Percentiles rank a stretch among this genome's conserved stretches.
Conservation (phyloP, 805 yeast species). For the Cyberlindnera mrakii region DNA sequence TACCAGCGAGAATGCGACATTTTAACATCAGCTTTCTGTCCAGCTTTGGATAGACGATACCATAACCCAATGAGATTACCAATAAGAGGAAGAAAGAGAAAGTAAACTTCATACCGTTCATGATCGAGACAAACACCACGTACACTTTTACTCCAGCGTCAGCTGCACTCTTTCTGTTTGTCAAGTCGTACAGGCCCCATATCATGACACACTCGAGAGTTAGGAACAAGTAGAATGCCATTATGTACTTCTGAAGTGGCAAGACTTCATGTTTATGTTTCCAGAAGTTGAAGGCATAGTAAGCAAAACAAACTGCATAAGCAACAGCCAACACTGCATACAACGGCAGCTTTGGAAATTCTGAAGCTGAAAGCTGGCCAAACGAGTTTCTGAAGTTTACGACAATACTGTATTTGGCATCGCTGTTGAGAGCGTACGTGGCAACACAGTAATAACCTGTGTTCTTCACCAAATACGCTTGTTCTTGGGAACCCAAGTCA, state of each 20-base stretch:
- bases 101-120: conserved; percentile 77
- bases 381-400: conserved; percentile 87
- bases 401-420: conserved; percentile 47
- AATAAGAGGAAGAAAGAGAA: conserved; percentile 83
- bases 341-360: conserved; percentile 84
- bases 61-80: conserved; percentile 87
- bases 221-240: conserved; percentile 78
- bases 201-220: conserved; percentile 79
- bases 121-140: conserved; percentile 68
- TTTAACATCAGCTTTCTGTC: conserved; percentile 69
- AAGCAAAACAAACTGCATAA: conserved; percentile 74
- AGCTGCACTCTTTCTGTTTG: conserved; percentile 51
- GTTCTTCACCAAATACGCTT: conserved; percentile 56
- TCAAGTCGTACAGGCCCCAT: conserved; percentile 87
- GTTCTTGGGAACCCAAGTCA: conserved; percentile 53
- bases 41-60: conserved; percentile 84
- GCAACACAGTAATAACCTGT: conserved; percentile 94
- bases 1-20: conserved; percentile 52
- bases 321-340: conserved; percentile 82
- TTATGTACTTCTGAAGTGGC: conserved; percentile 84
- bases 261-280: conserved; percentile 81
- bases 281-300: conserved; percentile 80
- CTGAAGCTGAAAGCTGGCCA: conserved; percentile 84
- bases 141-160: conserved; percentile 60
- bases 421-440: conserved; percentile 40